Evolutionary conservation across 2,329 filamentous ascomycete genomes (phyloP).

Genomic region (Lasiodiplodia sp.): DNA sequence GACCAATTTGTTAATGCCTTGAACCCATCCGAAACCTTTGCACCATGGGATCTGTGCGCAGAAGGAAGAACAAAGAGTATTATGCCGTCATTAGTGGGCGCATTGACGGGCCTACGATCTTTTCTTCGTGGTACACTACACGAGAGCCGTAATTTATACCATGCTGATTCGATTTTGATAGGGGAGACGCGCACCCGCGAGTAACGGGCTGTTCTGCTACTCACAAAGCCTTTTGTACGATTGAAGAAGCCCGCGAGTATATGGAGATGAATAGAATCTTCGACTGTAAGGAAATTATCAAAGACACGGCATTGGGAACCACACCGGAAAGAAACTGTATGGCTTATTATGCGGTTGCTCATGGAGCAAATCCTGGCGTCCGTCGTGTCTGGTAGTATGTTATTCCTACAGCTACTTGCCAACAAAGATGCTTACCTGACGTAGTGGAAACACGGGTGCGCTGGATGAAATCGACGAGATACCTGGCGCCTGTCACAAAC

Average conservation of each 20-base stretch:
- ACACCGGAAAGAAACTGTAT: background rate
- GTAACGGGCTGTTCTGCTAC: background rate
- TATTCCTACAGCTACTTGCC: background rate
- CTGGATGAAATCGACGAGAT: background rate
- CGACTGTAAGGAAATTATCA: background rate
- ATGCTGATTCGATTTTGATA: background rate
- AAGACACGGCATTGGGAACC: background rate
- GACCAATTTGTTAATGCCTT: background rate
- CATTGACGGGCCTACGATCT: slow-evolving; percentile 1
- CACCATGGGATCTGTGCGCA: background rate
- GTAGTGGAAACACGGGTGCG: background rate
- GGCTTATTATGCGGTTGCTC: background rate
- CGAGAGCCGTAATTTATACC: background rate
- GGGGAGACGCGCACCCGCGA: background rate
- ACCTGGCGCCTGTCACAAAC: background rate
- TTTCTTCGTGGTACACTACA: background rate
- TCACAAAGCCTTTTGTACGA: background rate
- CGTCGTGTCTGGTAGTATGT: background rate
- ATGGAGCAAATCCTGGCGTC: background rate
- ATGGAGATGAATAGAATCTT: background rate
- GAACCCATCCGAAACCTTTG: background rate
- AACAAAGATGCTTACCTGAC: background rate
- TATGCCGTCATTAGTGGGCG: background rate
- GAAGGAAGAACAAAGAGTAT: background rate
- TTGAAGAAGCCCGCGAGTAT: background rate